Evolutionary conservation across 2,329 filamentous ascomycete species (phyloP).

Genomic region (Colletotrichum destructivum): DNA sequence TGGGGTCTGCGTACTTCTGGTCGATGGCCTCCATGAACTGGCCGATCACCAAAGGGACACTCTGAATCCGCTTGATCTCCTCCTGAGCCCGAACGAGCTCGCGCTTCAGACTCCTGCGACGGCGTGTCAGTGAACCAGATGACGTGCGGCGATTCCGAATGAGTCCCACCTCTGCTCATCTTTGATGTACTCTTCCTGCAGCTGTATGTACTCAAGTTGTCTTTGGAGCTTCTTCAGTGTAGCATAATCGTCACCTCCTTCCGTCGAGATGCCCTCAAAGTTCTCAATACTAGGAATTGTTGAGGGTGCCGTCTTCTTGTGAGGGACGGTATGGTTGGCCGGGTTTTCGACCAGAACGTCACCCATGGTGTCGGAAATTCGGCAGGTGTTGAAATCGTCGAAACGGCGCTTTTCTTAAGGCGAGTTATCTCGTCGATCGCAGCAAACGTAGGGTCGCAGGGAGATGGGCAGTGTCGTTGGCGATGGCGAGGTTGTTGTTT

Average conservation of each 20-base stretch:
- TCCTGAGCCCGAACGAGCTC: conserved; percentile 98
- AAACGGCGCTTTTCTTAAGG: neutral
- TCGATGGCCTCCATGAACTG: conserved; percentile 99
- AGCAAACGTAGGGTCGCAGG: neutral
- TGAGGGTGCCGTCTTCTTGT: conserved; percentile 84
- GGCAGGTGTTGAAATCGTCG: neutral
- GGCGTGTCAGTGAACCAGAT: conserved; percentile 26
- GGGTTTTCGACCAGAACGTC: conserved; percentile 90
- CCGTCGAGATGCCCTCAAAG: conserved; percentile 85
- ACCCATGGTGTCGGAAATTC: conserved; percentile 74
- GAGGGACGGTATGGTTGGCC: conserved; percentile 79
- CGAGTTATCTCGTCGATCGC: neutral
- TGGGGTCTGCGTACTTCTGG: conserved; percentile 81
- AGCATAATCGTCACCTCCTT: conserved; percentile 93
- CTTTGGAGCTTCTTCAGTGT: conserved; percentile 96
- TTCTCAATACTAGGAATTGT: conserved; percentile 92
- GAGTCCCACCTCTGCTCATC: conserved; percentile 89
- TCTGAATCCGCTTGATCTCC: conserved; percentile 99
- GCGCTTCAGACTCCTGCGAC: conserved; percentile 87
- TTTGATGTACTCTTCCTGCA: conserved; percentile 99
- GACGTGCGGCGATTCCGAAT: neutral
- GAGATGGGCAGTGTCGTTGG: conserved; percentile 21
- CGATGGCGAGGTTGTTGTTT: conserved; percentile 30
- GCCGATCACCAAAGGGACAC: conserved; percentile 96
- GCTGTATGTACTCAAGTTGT: conserved; percentile 95